A percentile compares a stretch with the other conserved stretches of the same genome.
phyloP scores from a whole-genome alignment of 345 rosid species.

The Syzygium aqueum region DNA sequence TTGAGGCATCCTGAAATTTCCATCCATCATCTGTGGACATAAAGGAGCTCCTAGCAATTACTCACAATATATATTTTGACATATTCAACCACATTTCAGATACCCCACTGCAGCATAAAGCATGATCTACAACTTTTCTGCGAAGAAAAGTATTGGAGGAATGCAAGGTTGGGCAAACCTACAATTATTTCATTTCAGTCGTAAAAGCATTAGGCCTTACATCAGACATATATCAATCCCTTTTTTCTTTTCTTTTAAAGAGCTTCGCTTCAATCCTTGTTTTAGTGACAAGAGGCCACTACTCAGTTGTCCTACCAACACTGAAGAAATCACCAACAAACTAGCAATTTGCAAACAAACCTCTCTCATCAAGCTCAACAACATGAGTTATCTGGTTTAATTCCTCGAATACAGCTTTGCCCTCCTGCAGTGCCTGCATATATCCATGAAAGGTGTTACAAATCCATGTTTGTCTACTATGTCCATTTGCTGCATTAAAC shows the following conservation, averaged over 20 bases:
- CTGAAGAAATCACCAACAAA: background rate
- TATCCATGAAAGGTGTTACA: background rate
- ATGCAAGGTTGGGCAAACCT: background rate
- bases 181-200: background rate
- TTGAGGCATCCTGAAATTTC: conserved; percentile 57
- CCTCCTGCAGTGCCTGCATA: conserved; percentile 64
- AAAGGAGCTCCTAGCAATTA: background rate
- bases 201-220: background rate
- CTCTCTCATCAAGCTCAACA: conserved; percentile 85
- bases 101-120: background rate
- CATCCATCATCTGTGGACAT: conserved; percentile 53
- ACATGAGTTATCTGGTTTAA: conserved; percentile 59
- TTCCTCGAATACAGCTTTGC: conserved; percentile 79
- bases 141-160: background rate
- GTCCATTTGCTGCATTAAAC: background rate
- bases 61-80: background rate
- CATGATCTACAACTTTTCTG: background rate
- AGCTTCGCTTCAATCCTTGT: background rate
- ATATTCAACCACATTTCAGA: background rate
- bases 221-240: background rate
- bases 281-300: background rate
- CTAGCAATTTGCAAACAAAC: conserved; percentile 20
- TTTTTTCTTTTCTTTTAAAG: background rate
- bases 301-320: background rate
- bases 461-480: background rate